Evolutionary conservation across 2,329 filamentous ascomycete genomes (phyloP), one percentile per base, ranked within the genome.

Genomic region (Diaporthe citriasiana): DNA sequence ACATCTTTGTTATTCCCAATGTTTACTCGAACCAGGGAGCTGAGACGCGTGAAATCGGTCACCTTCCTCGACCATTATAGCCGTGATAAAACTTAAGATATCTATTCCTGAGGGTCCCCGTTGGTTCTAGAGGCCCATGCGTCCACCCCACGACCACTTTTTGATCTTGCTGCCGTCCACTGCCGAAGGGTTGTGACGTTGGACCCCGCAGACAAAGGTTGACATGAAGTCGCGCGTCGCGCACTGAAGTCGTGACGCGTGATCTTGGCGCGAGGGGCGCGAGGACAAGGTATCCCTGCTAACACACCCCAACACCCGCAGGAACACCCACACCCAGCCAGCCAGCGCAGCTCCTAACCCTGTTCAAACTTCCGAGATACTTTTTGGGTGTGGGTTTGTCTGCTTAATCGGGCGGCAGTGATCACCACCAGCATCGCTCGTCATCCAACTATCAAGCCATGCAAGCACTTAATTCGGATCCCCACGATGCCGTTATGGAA

Each of bases 401-500:
- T 40, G 55, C 12, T 27, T 59, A 10, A 25, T 33, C n/a, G 15
- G 6, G n/a, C 27, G n/a, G 12, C 8, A 51, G 33, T 33, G 60
- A 65, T 65, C 42, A 50, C 40, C 42, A 65, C 25, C 60, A 50
- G 42, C 60, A 10, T 57, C 35, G 27, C 13, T 9, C 40, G n/a
- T 19, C 22, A 38, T 27, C 25, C 25, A 22, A 19, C 4, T 17
- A 42, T 25, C 47, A 51, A 17, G 6, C 9, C 45, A 71, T 71
- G 69, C 69, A 63, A 71, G 69, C 69, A 71, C 69, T 71, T 42
- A 63, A 63, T 33, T 45, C 33, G n/a, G 60, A 63, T 51, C 33
- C 47, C 63, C 47, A 53, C 47, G 47, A 38, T 25, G 55, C 27
- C 55, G 33, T 33, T 27, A 33, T 42, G 40, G 57, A 22, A 42